Base-by-base conservation (phyloP, 2,329 filamentous ascomycete genomes). In the Tolypocladium sp. region DNA sequence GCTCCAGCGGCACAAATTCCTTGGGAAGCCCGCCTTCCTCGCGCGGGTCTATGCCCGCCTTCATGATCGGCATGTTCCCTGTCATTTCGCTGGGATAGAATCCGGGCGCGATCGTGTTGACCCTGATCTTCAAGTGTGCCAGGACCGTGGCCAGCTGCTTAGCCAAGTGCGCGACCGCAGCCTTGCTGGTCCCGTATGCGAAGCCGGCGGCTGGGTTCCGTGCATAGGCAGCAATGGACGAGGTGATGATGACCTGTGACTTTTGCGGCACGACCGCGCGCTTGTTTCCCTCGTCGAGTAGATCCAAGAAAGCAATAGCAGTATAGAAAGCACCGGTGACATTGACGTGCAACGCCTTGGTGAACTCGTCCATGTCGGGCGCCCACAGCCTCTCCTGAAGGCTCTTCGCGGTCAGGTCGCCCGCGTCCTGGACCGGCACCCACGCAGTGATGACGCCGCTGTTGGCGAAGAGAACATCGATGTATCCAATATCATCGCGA, bases 81-180 rank as follows among this genome's bases (percentile, higher is more conserved):
- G 87, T 88, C 80, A 91, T 84, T 65, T 90, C 86, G 10, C 79
- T 84, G 0, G 86, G 85, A 66, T 88, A 90, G 60, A 89, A 66
- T 0, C 76, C 77, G 6, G 77, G 77, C 0, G 74, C 73, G 54
- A 80, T 65, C 1, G 71, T 70, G 61, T 80, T 80, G 38, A 71
- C 82, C 1, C 88, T 74, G 33, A 91, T 79, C 0, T 79, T 76
- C 38, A 83, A 79, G 54, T 80, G 79, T 42, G 82, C 77, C 59
- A 91, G 76, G 67, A 85, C 81, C 4, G 82, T 82, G 20, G 82
- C 81, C 67, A 89, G 79, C 65, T 89, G 81, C 72, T 89, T 89
- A 3, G 82, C 83, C 35, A 90, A 67, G 57, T 90, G 87, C 17
- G 85, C 78, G 0, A 87, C 81, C 0, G 85, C 88, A 0, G 82